Base-by-base conservation (phyloP, 2,329 filamentous ascomycete species). In the Fusarium buxicola region DNA sequence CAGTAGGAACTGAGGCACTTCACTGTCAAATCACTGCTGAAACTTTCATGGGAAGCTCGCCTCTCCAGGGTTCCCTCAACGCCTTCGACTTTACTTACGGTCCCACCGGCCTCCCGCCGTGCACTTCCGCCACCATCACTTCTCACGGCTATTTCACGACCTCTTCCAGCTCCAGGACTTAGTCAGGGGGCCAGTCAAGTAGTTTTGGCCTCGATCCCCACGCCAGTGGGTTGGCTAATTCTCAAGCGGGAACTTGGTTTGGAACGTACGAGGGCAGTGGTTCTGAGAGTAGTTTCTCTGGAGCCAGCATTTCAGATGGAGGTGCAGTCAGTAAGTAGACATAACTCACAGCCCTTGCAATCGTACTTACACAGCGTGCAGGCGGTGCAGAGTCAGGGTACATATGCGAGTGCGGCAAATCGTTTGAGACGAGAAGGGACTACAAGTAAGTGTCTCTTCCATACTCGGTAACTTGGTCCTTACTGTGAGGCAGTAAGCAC, bases 101-200 rank as follows among this genome's bases (percentile, higher is more conserved):
- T 11, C n/a, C 18, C 21, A 21, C 3, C 40, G 43, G 21, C 10
- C 25, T 7, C 4, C n/a, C 18, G 8, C 4, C 21, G 12, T 30
- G n/a, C 18, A 12, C 21, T 5, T 45, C 31, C 13, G 3, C 21
- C 8, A 45, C 21, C 44, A 40, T n/a, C 40, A 21, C 32, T 27
- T 10, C 27, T n/a, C 5, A 15, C 10, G 39, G n/a, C 30, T 24
- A 18, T 39, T 53, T 30, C 12, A 7, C 34, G 5, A n/a, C 13
- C 38, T 16, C 54, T 65, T 53, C 65, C 63, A 66, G 56, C 45
- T 32, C 41, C 16, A 45, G 28, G 35, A 35, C 31, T 12, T 69
- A 69, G 66, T 47, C 16, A 36, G 52, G 41, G 51, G 34, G 52
- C 41, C 48, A 54, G 44, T 53, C 56, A 36, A 31, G 53, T 62